A percentile compares a stretch with the other conserved stretches of the same genome.
phyloP scores from a whole-genome alignment of 2,329 filamentous ascomycete species.

The Colletotrichum orbiculare region DNA sequence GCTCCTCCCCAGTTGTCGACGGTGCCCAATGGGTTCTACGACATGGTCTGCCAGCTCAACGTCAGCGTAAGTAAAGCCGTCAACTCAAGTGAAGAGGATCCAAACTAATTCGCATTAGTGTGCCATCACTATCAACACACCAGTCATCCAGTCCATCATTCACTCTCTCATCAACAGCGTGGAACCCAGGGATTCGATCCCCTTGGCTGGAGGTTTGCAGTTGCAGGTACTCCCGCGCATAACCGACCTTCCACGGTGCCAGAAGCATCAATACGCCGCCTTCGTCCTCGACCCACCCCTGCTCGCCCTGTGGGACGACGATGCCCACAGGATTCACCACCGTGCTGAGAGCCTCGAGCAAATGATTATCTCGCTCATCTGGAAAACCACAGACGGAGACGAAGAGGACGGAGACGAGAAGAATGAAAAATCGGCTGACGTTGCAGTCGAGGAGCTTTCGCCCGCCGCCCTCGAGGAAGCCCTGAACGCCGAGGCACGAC shows the following conservation, averaged over 20 bases:
- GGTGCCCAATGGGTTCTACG: slow-evolving; percentile 60
- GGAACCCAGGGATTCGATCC: slow-evolving; percentile 60
- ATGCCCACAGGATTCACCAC: slow-evolving; percentile 64
- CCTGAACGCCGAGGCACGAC: slow-evolving; percentile 53
- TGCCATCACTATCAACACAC: slow-evolving; percentile 75
- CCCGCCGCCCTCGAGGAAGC: slow-evolving; percentile 53
- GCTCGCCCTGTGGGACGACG: slow-evolving; percentile 73
- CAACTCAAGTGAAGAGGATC: neutral
- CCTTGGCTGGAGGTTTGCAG: slow-evolving; percentile 66
- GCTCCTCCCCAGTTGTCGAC: slow-evolving; percentile 42
- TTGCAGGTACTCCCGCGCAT: slow-evolving; percentile 72
- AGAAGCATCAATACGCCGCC: slow-evolving; percentile 74
- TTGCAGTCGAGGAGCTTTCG: slow-evolving; percentile 57
- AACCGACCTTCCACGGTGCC: slow-evolving; percentile 65
- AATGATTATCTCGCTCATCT: slow-evolving; percentile 68
- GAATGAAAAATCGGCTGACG: slow-evolving; percentile 51
- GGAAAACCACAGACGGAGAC: slow-evolving; percentile 51
- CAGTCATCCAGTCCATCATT: slow-evolving; percentile 71
- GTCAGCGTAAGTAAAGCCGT: slow-evolving; percentile 57
- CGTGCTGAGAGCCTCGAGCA: slow-evolving; percentile 63
- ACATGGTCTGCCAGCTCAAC: slow-evolving; percentile 55
- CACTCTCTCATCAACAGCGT: slow-evolving; percentile 53
- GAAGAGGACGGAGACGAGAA: slow-evolving; percentile 54
- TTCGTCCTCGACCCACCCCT: slow-evolving; percentile 69
- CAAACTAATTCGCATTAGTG: slow-evolving; percentile 52